Evolutionary conservation across 306 rosid species (phyloP), one percentile per base, ranked within the genome.

Genomic region (Quercus wislizeni): DNA sequence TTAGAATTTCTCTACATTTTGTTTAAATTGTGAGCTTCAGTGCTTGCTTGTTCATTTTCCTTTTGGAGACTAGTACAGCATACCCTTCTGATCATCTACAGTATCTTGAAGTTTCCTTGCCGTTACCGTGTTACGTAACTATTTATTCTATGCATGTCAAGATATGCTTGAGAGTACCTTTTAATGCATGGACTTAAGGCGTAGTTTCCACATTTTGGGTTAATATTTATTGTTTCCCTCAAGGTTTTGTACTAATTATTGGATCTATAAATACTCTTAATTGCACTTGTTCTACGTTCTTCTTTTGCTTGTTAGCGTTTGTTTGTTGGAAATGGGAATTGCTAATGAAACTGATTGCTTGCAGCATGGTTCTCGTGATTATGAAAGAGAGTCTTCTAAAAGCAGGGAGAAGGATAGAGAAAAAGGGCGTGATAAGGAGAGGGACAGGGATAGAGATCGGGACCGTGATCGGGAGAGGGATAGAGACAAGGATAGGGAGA

Each of bases 361-460:
- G 81, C 93, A 93, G 99, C 92, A 82, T 65, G 94, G 84, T 30
- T 90, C 91, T 61, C 96, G 92, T 13, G 99, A 95, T 76, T 82
- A 88, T 71, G 99, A 95, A 73, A 93, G 94, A 74, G 97, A 85
- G 30, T 90, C 97, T 71, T 92, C 98, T 9, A 92, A 89, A 87
- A 92, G 97, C 79, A 85, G 97, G 76, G 99, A 95, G 15, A 94
- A 89, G 90, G 99, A 89, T 12, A 87, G 92, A 54, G 98, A 90
- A 18, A 94, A 92, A 74, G 98, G 96, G 69, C 87, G 85, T 23
- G 88, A 83, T 21, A 84, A 74, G 81, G 93, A 85, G 27, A 85
- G 82, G 78, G 86, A 84, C 13, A 69, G 80, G 51, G 86, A 74
- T 3, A 19, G 87, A n/a, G 91, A 83, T n/a, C 51, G 71, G 25